These are phyloP conservation scores for Ceratobasidium sp. DNA, from an alignment of 1,284 basidiomycete genomes.

Conservation along the genomic window DNA sequence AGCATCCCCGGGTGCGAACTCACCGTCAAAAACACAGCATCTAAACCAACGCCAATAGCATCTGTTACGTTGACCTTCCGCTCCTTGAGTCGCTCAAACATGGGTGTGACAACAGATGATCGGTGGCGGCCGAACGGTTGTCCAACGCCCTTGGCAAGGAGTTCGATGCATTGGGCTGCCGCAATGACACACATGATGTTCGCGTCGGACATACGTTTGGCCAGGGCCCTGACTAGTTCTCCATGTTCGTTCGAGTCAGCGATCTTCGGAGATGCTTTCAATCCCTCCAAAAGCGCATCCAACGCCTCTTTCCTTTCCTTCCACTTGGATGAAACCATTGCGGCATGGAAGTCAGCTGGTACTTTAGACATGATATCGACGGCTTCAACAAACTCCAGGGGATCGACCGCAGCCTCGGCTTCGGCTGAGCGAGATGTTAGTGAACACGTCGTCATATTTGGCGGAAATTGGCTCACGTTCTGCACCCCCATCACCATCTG, in stretches of 20 bases:
- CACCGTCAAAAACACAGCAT: conserved; percentile 90
- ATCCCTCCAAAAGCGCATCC: conserved; percentile 81
- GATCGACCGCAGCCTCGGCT: conserved; percentile 69
- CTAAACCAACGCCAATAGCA: conserved; percentile 85
- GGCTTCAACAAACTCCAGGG: conserved; percentile 84
- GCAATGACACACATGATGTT: conserved; percentile 96
- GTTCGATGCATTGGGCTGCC: conserved; percentile 87
- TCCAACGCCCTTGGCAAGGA: conserved; percentile 85
- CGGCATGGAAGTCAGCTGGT: conserved; percentile 76
- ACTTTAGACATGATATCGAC: conserved; percentile 81
- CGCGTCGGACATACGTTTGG: conserved; percentile 87
- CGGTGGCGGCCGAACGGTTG: conserved; percentile 79
- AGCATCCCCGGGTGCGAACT: conserved; percentile 51
- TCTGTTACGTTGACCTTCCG: conserved; percentile 92
- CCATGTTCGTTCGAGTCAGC: conserved; percentile 79
- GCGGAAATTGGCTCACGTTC: conserved; percentile 53
- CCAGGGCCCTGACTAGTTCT: conserved; percentile 80
- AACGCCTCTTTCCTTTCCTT: conserved; percentile 95
- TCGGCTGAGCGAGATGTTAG: conserved; percentile 47
- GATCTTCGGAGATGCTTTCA: conserved; percentile 80
- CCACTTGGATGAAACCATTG: conserved; percentile 93
- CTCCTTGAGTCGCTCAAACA: conserved; percentile 95
- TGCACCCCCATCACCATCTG: conserved; percentile 56
- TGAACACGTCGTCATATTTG: not conserved
- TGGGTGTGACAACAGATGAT: conserved; percentile 77